Evolutionary conservation across 345 rosid species (phyloP).

Genomic region (Bruguiera gymnorhiza): DNA sequence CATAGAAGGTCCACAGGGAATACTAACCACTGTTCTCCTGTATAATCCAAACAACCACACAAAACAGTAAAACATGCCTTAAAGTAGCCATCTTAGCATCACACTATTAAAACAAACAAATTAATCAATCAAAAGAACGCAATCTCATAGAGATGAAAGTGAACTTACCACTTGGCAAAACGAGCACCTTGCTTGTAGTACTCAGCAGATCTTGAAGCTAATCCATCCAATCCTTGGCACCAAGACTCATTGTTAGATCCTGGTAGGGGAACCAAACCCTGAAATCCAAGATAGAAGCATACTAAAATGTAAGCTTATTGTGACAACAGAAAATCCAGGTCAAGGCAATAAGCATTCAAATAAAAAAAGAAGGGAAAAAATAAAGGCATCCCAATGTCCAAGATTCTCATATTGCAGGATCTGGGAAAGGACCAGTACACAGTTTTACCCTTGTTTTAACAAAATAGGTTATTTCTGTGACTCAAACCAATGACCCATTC

Average conservation of each 20-base stretch:
- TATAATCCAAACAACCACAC: neutral
- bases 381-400: neutral
- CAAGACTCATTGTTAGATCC: constrained; percentile 96
- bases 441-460: no score
- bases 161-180: constrained; percentile 85
- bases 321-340: neutral
- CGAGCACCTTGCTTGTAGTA: constrained; percentile 99
- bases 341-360: neutral
- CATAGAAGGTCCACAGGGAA: constrained; percentile 97
- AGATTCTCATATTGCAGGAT: no score
- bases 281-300: constrained; percentile 10
- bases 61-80: neutral
- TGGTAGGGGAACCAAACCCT: constrained; percentile 91
- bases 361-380: neutral
- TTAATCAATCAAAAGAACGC: neutral
- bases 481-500: no score
- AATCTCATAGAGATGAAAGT: neutral
- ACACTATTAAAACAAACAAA: neutral
- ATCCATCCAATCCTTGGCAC: constrained; percentile 99
- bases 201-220: constrained; percentile 95
- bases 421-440: no score
- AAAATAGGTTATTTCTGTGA: no score
- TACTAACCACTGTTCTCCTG: constrained; percentile 97
- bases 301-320: neutral
- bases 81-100: neutral